Percentiles rank a stretch among this genome's conserved stretches.
Evolutionary conservation across 148 eudicot species (phyloP).

Genomic region (Dysphania ambrosioides): DNA sequence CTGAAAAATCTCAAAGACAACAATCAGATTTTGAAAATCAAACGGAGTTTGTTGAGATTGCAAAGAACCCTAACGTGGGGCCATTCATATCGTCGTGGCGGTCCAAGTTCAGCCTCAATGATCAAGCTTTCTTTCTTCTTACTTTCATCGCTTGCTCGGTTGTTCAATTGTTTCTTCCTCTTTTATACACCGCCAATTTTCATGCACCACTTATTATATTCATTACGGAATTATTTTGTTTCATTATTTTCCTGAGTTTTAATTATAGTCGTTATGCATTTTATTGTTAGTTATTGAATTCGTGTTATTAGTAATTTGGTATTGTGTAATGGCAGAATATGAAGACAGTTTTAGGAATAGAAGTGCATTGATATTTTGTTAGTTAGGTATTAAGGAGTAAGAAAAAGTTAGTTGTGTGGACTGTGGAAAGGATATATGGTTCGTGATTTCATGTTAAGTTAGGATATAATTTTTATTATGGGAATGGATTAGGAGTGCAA

Average conservation of each 20-base stretch:
- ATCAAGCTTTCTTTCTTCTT: slow-evolving; percentile 60
- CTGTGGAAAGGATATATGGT: too few species aligned
- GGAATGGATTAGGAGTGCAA: neutral
- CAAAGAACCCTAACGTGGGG: slow-evolving; percentile 39
- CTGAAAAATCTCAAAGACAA: neutral
- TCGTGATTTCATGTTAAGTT: neutral
- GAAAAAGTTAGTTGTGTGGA: neutral
- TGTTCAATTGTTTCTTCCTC: neutral
- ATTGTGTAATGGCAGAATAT: neutral
- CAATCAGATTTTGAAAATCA: slow-evolving; percentile 12
- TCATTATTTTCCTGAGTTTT: too few species aligned
- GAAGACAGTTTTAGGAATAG: neutral
- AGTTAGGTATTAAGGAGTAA: neutral
- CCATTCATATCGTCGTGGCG: slow-evolving; percentile 28
- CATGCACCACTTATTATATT: too few species aligned
- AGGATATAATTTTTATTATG: too few species aligned
- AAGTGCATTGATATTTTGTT: neutral
- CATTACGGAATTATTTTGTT: too few species aligned
- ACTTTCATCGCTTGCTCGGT: slow-evolving; percentile 79
- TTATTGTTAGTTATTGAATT: neutral
- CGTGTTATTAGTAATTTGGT: neutral
- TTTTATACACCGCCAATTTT: too few species aligned
- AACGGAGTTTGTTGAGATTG: slow-evolving; percentile 34
- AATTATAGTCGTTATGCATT: too few species aligned
- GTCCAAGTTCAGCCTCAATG: slow-evolving; percentile 48